Evolutionary conservation across 1,139 yeast species (phyloP), one percentile per base, ranked within the genome.

Genomic region (Yamadazyma taylorii): DNA sequence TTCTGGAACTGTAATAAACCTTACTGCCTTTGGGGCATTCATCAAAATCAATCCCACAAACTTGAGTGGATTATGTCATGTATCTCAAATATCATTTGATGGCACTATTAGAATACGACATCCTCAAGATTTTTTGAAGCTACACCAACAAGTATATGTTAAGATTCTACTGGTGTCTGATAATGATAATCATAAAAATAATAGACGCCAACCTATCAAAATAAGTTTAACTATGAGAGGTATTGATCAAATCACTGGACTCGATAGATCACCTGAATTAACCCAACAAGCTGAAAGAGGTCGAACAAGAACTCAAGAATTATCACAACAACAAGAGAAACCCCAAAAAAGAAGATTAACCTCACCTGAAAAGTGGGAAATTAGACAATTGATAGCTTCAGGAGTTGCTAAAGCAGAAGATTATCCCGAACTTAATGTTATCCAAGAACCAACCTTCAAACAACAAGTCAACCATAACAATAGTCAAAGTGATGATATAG

Each of bases 321-420:
- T 19, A 10, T 5, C 17, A 5, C 15, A 17, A 17, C 4, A 8
- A n/a, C 12, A 29, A 29, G 15, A 9, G 28, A 16, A 58, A 35
- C 44, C 46, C 10, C 34, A 39, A 13, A 60, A 67, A 39, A 69
- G 80, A 48, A 64, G 87, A 35, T 58, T 84, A 26, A 82, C 94
- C 0, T 84, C 95, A 0, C 95, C 95, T 1, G 97, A 90, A 56
- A 63, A 90, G 40, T 90, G 96, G 96, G 97, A 90, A 52, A 73
- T 87, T 36, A 69, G 86, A 24, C 97, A 90, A 52, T 65, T 87
- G 24, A 82, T 85, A 24, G 85, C 94, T 0, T 79, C 94, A 3
- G 95, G 95, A 2, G 92, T 78, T 0, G 78, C 79, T 0, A 70
- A 80, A 2, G 78, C 83, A 0, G 73, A 79, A 10, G 92, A 84